Evolutionary conservation across 495 filamentous ascomycete genomes (phyloP).

Genomic region (Hamigera avellanea): DNA sequence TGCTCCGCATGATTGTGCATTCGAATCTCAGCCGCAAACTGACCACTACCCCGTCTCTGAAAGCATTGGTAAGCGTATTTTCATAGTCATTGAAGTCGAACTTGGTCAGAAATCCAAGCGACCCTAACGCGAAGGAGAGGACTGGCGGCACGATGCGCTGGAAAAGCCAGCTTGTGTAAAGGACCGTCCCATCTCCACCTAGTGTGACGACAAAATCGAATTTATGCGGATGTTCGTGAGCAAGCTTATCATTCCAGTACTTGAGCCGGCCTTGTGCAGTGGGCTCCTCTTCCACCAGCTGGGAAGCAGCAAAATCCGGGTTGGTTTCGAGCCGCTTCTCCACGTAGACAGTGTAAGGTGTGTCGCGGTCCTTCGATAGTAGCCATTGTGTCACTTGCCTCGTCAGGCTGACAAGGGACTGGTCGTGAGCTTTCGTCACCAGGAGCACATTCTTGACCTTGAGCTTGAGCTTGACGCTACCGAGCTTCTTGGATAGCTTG

Average conservation of each 20-base stretch:
- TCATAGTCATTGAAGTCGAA: constrained; percentile 76
- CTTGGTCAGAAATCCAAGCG: constrained; percentile 89
- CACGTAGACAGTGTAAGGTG: constrained; percentile 64
- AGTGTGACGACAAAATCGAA: constrained; percentile 93
- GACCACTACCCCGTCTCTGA: constrained; percentile 79
- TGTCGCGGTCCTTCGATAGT: constrained; percentile 59
- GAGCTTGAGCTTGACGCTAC: constrained; percentile 66
- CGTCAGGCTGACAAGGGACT: constrained; percentile 66
- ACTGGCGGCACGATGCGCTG: constrained; percentile 94
- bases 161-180: constrained; percentile 94
- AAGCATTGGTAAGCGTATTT: constrained; percentile 56
- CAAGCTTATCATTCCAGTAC: constrained; percentile 77
- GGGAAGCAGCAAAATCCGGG: constrained; percentile 55
- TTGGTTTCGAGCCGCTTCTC: constrained; percentile 62
- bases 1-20: constrained; percentile 85
- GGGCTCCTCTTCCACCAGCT: constrained; percentile 46
- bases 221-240: constrained; percentile 61
- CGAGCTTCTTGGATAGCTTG: constrained; percentile 76
- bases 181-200: constrained; percentile 92
- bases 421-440: constrained; percentile 80
- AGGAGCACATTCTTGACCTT: constrained; percentile 75
- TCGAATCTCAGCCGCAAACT: constrained; percentile 83
- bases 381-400: constrained; percentile 73
- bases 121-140: constrained; percentile 81
- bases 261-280: constrained; percentile 48